Conservation (phyloP, 208 protist genomes). For the Phytomonas serpens region DNA sequence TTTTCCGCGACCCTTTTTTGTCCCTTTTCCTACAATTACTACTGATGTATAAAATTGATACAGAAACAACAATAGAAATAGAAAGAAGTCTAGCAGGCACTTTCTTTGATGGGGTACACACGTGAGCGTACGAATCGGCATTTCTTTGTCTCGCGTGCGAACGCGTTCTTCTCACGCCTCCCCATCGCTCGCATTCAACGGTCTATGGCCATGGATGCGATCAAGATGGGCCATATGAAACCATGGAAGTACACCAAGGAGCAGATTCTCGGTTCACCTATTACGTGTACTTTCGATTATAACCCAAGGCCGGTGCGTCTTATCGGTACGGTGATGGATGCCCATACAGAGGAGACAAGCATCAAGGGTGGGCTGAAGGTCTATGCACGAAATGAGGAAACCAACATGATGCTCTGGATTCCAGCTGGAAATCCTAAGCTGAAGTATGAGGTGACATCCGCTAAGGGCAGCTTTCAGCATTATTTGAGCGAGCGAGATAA, state of each 20-base stretch:
- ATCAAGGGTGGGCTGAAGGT: constrained; percentile 88
- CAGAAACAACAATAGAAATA: constrained; percentile 9
- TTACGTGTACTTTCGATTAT: constrained; percentile 89
- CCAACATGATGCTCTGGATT: constrained; percentile 90
- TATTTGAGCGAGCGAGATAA: constrained; percentile 86
- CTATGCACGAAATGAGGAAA: constrained; percentile 83
- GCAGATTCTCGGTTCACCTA: constrained; percentile 76
- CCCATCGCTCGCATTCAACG: constrained; percentile 82
- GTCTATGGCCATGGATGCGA: constrained; percentile 74
- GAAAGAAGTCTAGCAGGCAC: constrained; percentile 3
- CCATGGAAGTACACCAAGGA: constrained; percentile 90
- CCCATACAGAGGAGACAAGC: constrained; percentile 81
- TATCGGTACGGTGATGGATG: constrained; percentile 88
- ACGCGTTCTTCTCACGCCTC: constrained; percentile 85
- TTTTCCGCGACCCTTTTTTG: not conserved
- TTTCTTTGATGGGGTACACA: constrained; percentile 60
- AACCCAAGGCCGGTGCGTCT: constrained; percentile 84
- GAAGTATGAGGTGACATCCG: constrained; percentile 76
- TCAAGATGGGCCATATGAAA: constrained; percentile 76
- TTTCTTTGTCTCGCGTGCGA: constrained; percentile 83
- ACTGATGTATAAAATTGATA: not conserved
- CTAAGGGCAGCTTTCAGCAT: constrained; percentile 83
- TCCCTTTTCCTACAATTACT: not conserved
- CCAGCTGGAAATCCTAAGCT: constrained; percentile 84
- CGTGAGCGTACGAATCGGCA: constrained; percentile 81